Conservation (phyloP, 164 flowering plant genomes). For the Dillenia suffruticosa region DNA sequence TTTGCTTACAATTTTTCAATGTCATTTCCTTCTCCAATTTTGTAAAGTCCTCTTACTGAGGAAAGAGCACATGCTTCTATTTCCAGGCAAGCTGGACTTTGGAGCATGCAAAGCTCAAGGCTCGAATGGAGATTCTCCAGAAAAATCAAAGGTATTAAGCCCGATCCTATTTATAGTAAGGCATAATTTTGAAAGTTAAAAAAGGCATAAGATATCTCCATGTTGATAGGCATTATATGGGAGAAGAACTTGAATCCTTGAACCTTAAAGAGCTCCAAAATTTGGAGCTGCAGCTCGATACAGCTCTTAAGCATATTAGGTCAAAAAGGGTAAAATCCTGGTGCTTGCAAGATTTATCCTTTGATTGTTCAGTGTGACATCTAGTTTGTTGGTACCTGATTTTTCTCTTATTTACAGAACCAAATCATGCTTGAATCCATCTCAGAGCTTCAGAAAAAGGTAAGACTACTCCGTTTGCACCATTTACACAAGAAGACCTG, state of each 20-base stretch:
- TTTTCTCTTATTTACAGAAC: conserved; percentile 30
- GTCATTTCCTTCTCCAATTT: too few species aligned
- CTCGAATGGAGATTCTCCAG: conserved; percentile 47
- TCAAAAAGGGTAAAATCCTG: conserved; percentile 35
- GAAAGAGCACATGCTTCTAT: too few species aligned
- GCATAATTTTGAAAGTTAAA: too few species aligned
- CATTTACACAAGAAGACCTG: too few species aligned
- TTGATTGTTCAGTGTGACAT: too few species aligned
- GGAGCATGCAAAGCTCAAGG: conserved; percentile 60
- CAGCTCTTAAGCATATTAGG: conserved; percentile 43
- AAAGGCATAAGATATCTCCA: not conserved
- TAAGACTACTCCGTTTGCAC: conserved; percentile 4
- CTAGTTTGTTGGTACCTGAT: too few species aligned
- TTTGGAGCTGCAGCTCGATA: conserved; percentile 56
- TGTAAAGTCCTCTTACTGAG: too few species aligned
- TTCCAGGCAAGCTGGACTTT: conserved; percentile 45
- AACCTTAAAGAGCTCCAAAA: conserved; percentile 54
- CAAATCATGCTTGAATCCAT: conserved; percentile 55
- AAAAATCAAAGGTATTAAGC: conserved; percentile 36
- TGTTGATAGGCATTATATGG: conserved; percentile 42
- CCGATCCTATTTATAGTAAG: not conserved
- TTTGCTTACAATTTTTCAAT: too few species aligned
- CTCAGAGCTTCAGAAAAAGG: conserved; percentile 56
- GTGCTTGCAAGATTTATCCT: too few species aligned
- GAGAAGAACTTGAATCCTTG: conserved; percentile 45